Percentiles rank a stretch among this genome's conserved stretches.
Conservation (phyloP, 352 stramenopile species). For the Porosira glacialis region DNA sequence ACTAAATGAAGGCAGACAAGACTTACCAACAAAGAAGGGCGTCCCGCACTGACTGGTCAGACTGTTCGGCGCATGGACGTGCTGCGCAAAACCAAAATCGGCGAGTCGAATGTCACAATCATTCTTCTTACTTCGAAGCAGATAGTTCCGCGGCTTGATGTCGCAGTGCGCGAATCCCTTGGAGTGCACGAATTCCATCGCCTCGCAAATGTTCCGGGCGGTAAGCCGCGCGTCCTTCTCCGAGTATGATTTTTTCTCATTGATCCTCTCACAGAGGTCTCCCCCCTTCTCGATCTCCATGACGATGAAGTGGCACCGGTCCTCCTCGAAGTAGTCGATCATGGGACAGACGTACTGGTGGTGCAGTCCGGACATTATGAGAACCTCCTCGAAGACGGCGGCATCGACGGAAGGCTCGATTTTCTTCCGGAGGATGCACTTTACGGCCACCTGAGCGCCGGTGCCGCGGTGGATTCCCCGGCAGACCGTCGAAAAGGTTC, state of each 20-base stretch:
- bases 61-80: conserved; percentile 87
- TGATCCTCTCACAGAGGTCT: conserved; percentile 95
- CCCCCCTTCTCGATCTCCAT: conserved; percentile 96
- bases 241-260: conserved; percentile 93
- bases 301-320: conserved; percentile 92
- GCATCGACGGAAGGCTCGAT: conserved; percentile 75
- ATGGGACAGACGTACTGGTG: conserved; percentile 80
- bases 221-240: conserved; percentile 91
- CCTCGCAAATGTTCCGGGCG: conserved; percentile 89
- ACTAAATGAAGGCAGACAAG: conserved; percentile 55
- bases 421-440: conserved; percentile 80
- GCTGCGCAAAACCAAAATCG: conserved; percentile 88
- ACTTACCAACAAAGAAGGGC: conserved; percentile 91
- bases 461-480: conserved; percentile 72
- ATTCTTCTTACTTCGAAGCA: conserved; percentile 79
- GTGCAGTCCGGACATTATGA: conserved; percentile 76
- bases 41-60: conserved; percentile 95
- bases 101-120: conserved; percentile 88
- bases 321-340: conserved; percentile 82
- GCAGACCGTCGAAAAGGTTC: conserved; percentile 80
- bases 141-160: conserved; percentile 81
- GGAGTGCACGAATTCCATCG: conserved; percentile 91
- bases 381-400: conserved; percentile 80
- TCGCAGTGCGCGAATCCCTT: conserved; percentile 93
- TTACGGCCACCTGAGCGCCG: conserved; percentile 76